These are phyloP conservation scores for Aspergillus viridinutans DNA, from an alignment of 2,329 filamentous ascomycete species.

Conservation along the genomic window DNA sequence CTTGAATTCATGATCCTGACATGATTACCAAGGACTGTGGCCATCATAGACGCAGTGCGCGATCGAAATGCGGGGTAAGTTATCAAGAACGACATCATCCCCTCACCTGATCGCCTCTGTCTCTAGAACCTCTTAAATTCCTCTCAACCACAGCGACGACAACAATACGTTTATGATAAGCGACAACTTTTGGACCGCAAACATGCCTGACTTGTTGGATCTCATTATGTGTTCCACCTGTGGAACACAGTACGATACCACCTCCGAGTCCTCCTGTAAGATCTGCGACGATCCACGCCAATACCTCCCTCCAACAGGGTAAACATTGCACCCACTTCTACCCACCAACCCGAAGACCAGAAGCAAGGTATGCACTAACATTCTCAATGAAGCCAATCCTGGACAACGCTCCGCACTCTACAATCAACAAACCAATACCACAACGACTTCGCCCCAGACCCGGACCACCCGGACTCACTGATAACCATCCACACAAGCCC, in stretches of 20 bases:
- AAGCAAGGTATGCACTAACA: background rate
- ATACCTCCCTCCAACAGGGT: conserved; percentile 27
- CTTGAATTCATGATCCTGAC: too few relatives aligned
- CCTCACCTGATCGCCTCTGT: background rate
- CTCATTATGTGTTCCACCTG: conserved; percentile 26
- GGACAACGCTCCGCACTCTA: conserved; percentile 25
- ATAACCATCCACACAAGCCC: conserved; percentile 38
- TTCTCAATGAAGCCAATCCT: conserved; percentile 18
- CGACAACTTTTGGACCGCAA: background rate
- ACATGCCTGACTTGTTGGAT: conserved; percentile 15
- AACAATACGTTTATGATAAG: background rate
- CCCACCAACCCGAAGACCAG: background rate
- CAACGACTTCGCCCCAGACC: conserved; percentile 19
- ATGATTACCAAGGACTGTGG: background rate
- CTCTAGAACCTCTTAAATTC: background rate
- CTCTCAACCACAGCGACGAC: background rate
- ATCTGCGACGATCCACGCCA: conserved; percentile 31
- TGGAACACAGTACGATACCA: conserved; percentile 21
- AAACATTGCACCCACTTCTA: background rate
- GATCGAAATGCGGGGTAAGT: background rate
- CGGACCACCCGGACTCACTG: conserved; percentile 11
- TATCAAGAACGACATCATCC: background rate
- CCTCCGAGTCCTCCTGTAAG: conserved; percentile 20
- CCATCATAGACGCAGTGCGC: background rate
- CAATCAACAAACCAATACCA: conserved; percentile 16